phyloP scores from a whole-genome alignment of 495 filamentous ascomycete genomes.

The Penicillium macrosclerotiorum region DNA sequence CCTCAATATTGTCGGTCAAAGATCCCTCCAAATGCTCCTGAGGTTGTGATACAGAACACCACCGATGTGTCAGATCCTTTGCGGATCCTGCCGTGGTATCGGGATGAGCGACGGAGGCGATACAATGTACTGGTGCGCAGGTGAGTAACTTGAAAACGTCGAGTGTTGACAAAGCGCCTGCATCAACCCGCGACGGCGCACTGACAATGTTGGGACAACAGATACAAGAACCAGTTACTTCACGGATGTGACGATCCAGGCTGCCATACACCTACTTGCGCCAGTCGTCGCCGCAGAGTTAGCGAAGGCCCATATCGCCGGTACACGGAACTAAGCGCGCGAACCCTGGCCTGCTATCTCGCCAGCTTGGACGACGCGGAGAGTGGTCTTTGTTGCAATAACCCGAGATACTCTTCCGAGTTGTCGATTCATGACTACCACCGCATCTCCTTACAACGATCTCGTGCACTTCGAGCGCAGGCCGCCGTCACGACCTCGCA shows the following conservation, averaged over 20 bases:
- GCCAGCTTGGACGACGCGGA: conserved; percentile 79
- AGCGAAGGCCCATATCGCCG: conserved; percentile 67
- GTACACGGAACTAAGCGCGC: conserved; percentile 67
- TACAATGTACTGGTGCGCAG: conserved; percentile 53
- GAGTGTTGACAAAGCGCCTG: conserved; percentile 1
- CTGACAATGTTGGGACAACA: conserved; percentile 25
- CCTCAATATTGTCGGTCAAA: conserved; percentile 38
- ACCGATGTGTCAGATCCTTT: conserved; percentile 47
- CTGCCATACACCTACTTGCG: conserved; percentile 77
- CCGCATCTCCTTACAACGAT: conserved; percentile 31
- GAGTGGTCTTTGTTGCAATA: conserved; percentile 65
- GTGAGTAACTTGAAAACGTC: conserved; percentile 29
- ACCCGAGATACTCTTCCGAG: conserved; percentile 34
- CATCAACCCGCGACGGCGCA: neutral
- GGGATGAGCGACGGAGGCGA: conserved; percentile 49
- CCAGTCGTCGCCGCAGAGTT: conserved; percentile 67
- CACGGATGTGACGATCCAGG: conserved; percentile 70
- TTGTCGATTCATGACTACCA: conserved; percentile 26
- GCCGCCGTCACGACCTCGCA: conserved; percentile 7
- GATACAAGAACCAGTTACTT: conserved; percentile 80
- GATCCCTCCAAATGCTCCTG: conserved; percentile 49
- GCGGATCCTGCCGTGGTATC: conserved; percentile 45
- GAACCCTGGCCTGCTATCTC: conserved; percentile 74
- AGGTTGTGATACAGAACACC: conserved; percentile 47
- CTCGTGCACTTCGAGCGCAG: conserved; percentile 22